These are phyloP conservation scores for Pleurotus tuber-regium DNA, from an alignment of 768 basidiomycete genomes.

Conservation along the genomic window DNA sequence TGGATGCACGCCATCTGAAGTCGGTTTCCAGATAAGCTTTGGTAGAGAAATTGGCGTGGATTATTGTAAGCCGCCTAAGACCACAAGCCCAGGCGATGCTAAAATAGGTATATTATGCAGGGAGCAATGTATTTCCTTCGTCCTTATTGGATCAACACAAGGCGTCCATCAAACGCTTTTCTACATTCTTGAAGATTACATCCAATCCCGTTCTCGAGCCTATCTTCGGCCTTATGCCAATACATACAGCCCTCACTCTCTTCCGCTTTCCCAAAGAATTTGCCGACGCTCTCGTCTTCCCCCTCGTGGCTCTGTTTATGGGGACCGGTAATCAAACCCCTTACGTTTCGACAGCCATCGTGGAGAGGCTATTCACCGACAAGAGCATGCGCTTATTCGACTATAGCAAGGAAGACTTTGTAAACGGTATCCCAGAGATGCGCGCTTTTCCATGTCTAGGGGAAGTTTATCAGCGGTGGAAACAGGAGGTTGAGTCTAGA, in stretches of 20 bases:
- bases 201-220: slow-evolving; percentile 24
- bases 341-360: slow-evolving; percentile 29
- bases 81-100: neutral
- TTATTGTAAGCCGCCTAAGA: slow-evolving; percentile 16
- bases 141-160: slow-evolving; percentile 8
- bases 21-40: slow-evolving; percentile 31
- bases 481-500: slow-evolving; percentile 22
- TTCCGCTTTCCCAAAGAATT: slow-evolving; percentile 31
- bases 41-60: slow-evolving; percentile 25
- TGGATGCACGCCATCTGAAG: slow-evolving; percentile 25
- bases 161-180: slow-evolving; percentile 29
- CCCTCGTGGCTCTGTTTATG: slow-evolving; percentile 30
- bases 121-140: slow-evolving; percentile 27
- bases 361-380: slow-evolving; percentile 32
- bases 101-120: neutral
- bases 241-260: slow-evolving; percentile 26
- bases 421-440: slow-evolving; percentile 29
- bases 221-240: slow-evolving; percentile 27
- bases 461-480: slow-evolving; percentile 24
- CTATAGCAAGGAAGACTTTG: slow-evolving; percentile 27
- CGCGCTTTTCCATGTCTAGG: slow-evolving; percentile 27
- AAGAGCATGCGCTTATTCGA: slow-evolving; percentile 32
- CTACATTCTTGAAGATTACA: slow-evolving; percentile 24
- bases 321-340: slow-evolving; percentile 33
- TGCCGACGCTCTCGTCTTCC: slow-evolving; percentile 28